Base-by-base conservation (phyloP, 108 stramenopile genomes). In the Skeletonema potamos region DNA sequence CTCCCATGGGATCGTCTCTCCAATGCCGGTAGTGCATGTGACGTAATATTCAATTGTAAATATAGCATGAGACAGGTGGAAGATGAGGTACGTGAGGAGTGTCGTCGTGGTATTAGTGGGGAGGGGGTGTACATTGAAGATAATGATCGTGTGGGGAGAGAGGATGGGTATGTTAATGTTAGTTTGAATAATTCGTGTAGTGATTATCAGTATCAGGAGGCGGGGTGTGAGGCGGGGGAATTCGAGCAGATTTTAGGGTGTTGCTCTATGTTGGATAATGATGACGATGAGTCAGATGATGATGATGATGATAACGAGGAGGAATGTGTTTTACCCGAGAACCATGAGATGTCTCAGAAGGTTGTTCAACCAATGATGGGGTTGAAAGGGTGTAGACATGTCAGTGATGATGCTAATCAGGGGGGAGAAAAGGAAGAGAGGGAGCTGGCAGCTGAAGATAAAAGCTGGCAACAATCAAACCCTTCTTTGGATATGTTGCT, bases 61-160 rank as follows among this genome's bases (percentile, higher is more conserved):
- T 81, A 81, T 27, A 68, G 58, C 63, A 70, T 69, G 79, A 51
- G 62, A 48, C 79, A 81, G 66, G 79, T 81, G n/a, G 79, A 81
- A 57, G 79, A 81, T 54, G 79, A 81, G 63, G 79, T 81, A 15
- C 66, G 79, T 12, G 72, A 73, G 36, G 79, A 79, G 27, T 62
- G 67, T 28, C 62, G 37, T 24, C 62, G 30, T 5, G 54, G 67
- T 18, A 27, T 30, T 6, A 61, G 37, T 46, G 37, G 46, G n/a
- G 58, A 51, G 46, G 44, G 9, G n/a, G 32, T 22, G 6, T 29
- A 33, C 11, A 30, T 22, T 2, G 58, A 36, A 32, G 56, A 62
- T 29, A 32, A 60, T 24, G 12, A 3, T n/a, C 32, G 54, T 26
- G 69, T 17, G 37, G 28, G 67, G 11, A 33, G 27, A 34, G 67